These are phyloP conservation scores for Salix caprea DNA, from an alignment of 345 rosid species.

Conservation along the genomic window DNA sequence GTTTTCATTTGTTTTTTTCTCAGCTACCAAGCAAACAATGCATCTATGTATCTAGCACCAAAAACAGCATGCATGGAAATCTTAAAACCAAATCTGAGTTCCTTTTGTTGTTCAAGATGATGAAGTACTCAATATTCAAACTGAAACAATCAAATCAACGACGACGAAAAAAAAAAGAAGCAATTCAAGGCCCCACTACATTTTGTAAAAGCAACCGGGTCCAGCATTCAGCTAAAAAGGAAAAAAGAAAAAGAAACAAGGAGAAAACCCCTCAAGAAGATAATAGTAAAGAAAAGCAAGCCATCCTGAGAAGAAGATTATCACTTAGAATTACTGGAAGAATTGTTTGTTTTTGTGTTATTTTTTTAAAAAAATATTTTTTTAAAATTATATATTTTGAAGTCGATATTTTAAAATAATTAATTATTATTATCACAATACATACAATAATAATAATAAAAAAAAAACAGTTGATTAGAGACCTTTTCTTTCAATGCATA, in stretches of 20 bases:
- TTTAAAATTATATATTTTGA: no score
- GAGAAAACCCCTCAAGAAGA: neutral
- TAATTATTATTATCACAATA: no score
- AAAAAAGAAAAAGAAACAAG: neutral
- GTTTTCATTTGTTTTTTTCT: neutral
- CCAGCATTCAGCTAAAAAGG: constrained; percentile 1
- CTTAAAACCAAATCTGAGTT: neutral
- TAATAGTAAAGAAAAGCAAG: neutral
- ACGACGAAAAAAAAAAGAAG: neutral
- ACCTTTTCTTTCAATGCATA: constrained; percentile 62
- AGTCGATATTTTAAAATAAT: no score
- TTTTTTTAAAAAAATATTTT: no score
- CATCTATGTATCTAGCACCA: neutral
- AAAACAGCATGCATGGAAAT: neutral
- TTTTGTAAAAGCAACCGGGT: constrained; percentile 19
- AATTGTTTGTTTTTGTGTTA: neutral
- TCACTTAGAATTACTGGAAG: constrained; percentile 48
- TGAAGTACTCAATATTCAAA: neutral
- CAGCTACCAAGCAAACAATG: neutral
- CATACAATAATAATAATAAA: constrained; percentile 27
- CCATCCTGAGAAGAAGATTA: neutral
- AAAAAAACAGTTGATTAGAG: constrained; percentile 56
- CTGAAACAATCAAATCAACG: neutral
- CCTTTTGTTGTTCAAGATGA: neutral
- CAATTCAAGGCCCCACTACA: constrained; percentile 9